phyloP scores from a whole-genome alignment of 176 grass and related monocot genomes.

The Chrysopogon serrulatus region DNA sequence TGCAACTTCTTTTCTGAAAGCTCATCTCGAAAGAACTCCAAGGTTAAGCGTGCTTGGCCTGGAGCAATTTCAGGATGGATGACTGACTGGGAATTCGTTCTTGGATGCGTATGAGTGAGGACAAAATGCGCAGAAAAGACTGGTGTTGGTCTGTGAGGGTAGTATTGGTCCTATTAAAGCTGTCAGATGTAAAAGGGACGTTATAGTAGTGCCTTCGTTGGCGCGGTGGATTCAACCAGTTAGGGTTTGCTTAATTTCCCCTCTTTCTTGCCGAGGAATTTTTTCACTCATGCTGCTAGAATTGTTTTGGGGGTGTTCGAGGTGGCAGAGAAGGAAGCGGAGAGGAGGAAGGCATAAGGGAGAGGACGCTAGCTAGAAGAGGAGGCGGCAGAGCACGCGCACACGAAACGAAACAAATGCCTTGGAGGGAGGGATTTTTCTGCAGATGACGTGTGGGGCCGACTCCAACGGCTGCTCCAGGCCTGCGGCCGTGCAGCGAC shows the following conservation, averaged over 20 bases:
- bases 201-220: constrained; percentile 33
- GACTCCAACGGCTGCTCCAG: not conserved
- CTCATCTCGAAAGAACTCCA: too few species aligned
- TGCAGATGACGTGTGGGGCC: not conserved
- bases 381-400: not conserved
- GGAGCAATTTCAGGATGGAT: too few species aligned
- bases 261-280: not conserved
- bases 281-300: constrained; percentile 4
- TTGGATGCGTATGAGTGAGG: too few species aligned
- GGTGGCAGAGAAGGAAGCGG: constrained; percentile 24
- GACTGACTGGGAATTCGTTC: too few species aligned
- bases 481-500: not conserved
- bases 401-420: not conserved
- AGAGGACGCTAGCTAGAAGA: too few species aligned
- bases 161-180: too few species aligned
- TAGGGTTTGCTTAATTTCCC: constrained; percentile 44
- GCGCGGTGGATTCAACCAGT: constrained; percentile 12
- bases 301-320: not conserved
- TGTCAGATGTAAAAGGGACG: too few species aligned
- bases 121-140: too few species aligned
- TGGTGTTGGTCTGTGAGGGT: too few species aligned
- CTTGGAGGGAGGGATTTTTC: not conserved
- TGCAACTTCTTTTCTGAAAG: too few species aligned
- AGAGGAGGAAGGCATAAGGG: not conserved
- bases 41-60: too few species aligned